Evolutionary conservation across 768 basidiomycete genomes (phyloP).

Genomic region (Suillus spraguei): DNA sequence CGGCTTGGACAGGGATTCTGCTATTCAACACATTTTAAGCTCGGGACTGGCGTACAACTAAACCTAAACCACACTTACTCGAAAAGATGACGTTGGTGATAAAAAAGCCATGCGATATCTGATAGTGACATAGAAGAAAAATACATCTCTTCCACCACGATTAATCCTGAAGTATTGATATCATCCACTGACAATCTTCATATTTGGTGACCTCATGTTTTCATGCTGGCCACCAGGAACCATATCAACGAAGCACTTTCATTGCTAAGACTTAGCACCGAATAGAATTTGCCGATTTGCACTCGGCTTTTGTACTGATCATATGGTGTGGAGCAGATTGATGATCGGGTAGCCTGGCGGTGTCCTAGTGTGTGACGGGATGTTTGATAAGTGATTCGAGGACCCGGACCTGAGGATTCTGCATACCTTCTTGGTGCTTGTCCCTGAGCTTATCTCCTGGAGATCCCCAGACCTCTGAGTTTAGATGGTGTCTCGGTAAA

Average conservation of each 20-base stretch:
- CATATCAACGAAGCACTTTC: constrained; percentile 1
- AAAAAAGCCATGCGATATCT: neutral
- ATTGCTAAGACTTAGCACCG: neutral
- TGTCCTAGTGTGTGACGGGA: neutral
- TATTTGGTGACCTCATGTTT: neutral
- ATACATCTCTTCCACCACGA: neutral
- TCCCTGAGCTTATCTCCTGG: constrained; percentile 7
- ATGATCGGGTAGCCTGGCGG: constrained; percentile 8
- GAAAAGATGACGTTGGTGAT: neutral
- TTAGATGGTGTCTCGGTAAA: neutral
- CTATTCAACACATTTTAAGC: neutral
- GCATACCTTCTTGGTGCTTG: constrained; percentile 3
- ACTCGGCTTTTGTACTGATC: neutral
- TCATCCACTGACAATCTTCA: neutral
- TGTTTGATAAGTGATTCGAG: neutral
- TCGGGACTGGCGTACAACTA: neutral
- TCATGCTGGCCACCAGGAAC: constrained; percentile 8
- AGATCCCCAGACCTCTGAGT: constrained; percentile 2
- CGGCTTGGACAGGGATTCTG: neutral
- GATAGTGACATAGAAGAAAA: neutral
- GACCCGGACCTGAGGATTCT: neutral
- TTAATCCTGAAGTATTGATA: neutral
- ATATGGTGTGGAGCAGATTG: constrained; percentile 2
- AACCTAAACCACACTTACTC: neutral
- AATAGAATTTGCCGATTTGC: neutral